A percentile compares a stretch with the other conserved stretches of the same genome.
Evolutionary conservation across 176 grass and related monocot species (phyloP).

Genomic region (Cocos nucifera): DNA sequence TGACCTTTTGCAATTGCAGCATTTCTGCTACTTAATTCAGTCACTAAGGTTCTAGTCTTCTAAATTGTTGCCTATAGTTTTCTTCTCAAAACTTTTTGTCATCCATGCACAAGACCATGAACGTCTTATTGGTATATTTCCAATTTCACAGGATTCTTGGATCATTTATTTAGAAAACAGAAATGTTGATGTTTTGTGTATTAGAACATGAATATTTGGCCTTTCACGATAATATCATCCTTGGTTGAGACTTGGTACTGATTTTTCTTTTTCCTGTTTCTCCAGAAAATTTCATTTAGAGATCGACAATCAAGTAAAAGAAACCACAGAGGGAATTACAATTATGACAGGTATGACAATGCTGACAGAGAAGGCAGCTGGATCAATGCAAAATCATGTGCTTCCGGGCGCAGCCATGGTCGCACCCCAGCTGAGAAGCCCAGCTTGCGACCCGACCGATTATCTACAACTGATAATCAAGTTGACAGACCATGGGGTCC

Average conservation of each 20-base stretch:
- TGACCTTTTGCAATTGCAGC: too few relatives aligned
- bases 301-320: slow-evolving; percentile 49
- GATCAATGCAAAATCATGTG: slow-evolving; percentile 45
- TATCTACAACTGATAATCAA: slow-evolving; percentile 33
- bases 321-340: slow-evolving; percentile 68
- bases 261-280: slow-evolving; percentile 8
- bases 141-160: too few relatives aligned
- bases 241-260: slow-evolving; percentile 12
- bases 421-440: slow-evolving; percentile 52
- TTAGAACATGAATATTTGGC: too few relatives aligned
- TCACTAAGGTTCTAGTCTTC: too few relatives aligned
- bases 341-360: slow-evolving; percentile 40
- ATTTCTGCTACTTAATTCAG: too few relatives aligned
- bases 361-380: slow-evolving; percentile 69
- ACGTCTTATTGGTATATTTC: too few relatives aligned
- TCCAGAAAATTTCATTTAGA: slow-evolving; percentile 54
- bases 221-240: neutral
- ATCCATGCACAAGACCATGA: too few relatives aligned
- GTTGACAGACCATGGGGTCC: slow-evolving; percentile 54
- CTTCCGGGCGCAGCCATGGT: slow-evolving; percentile 38
- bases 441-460: slow-evolving; percentile 34
- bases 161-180: too few relatives aligned
- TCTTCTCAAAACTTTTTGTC: too few relatives aligned
- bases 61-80: too few relatives aligned
- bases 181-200: too few relatives aligned